Percentiles rank a stretch among this genome's conserved stretches.
phyloP scores from a whole-genome alignment of 1,139 yeast genomes.

The Diutina ranongensis region DNA sequence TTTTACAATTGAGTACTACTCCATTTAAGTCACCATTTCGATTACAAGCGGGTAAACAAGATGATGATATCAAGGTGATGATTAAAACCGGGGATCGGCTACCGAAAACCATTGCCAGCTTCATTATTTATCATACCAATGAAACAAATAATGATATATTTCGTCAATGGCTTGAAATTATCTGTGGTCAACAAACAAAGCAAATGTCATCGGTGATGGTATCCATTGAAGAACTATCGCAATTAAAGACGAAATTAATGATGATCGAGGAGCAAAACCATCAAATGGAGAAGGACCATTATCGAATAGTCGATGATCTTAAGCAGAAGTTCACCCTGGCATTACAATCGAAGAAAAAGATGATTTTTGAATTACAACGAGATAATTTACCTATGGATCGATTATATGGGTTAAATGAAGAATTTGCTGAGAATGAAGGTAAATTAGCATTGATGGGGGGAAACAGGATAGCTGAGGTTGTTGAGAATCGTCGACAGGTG shows the following conservation, averaged over 20 bases:
- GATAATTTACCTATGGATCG: slow-evolving; percentile 7
- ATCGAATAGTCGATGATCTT: slow-evolving; percentile 20
- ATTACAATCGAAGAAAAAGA: slow-evolving; percentile 25
- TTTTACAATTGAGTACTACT: neutral
- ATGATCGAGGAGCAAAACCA: slow-evolving; percentile 11
- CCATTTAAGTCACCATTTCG: neutral
- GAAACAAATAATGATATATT: neutral
- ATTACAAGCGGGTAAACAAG: neutral
- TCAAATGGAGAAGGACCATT: slow-evolving; percentile 16
- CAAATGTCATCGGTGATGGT: neutral
- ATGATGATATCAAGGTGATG: neutral
- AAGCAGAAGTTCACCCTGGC: slow-evolving; percentile 27
- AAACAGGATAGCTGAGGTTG: neutral
- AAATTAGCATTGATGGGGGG: slow-evolving; percentile 4
- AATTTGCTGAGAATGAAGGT: slow-evolving; percentile 8
- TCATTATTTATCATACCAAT: neutral
- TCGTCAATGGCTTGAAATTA: neutral
- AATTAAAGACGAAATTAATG: neutral
- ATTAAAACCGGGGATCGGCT: neutral
- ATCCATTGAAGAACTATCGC: too few species aligned
- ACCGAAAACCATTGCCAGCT: neutral
- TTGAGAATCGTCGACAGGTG: neutral
- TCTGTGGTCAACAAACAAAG: neutral
- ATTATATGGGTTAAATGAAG: slow-evolving; percentile 16
- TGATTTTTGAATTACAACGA: slow-evolving; percentile 22